These are phyloP conservation scores for Fusarium pininemorale DNA, from an alignment of 2,329 filamentous ascomycete genomes.

Conservation along the genomic window DNA sequence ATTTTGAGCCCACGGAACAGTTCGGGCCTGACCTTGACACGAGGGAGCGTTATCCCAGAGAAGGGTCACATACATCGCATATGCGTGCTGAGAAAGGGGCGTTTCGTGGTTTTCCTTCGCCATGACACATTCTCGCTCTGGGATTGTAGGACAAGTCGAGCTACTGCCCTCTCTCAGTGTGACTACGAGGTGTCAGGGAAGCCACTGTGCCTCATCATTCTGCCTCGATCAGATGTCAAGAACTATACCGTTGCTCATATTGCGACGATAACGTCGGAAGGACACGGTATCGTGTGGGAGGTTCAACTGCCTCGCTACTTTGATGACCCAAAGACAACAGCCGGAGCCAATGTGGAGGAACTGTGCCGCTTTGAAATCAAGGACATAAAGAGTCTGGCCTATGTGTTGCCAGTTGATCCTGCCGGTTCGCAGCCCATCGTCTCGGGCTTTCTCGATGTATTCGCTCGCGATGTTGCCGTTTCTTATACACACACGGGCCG, in stretches of 20 bases:
- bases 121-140: constrained; percentile 77
- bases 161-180: constrained; percentile 60
- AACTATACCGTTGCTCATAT: constrained; percentile 72
- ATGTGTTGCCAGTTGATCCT: constrained; percentile 84
- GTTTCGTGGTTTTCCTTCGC: constrained; percentile 83
- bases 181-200: constrained; percentile 71
- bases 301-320: constrained; percentile 66
- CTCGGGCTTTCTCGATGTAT: constrained; percentile 84
- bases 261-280: constrained; percentile 82
- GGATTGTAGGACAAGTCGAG: constrained; percentile 74
- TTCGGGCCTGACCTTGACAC: constrained; percentile 60
- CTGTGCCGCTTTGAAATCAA: constrained; percentile 78
- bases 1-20: constrained; percentile 52
- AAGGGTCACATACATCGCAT: constrained; percentile 81
- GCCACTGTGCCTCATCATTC: constrained; percentile 79
- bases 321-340: constrained; percentile 37
- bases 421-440: constrained; percentile 77
- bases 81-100: constrained; percentile 78
- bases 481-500: constrained; percentile 81
- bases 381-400: constrained; percentile 65
- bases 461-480: constrained; percentile 85
- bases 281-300: constrained; percentile 85
- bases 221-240: constrained; percentile 70
- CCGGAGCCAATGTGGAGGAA: constrained; percentile 59
- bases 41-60: constrained; percentile 74